Conservation (phyloP, 140 eudicot genomes). For the Oenanthe javanica region DNA sequence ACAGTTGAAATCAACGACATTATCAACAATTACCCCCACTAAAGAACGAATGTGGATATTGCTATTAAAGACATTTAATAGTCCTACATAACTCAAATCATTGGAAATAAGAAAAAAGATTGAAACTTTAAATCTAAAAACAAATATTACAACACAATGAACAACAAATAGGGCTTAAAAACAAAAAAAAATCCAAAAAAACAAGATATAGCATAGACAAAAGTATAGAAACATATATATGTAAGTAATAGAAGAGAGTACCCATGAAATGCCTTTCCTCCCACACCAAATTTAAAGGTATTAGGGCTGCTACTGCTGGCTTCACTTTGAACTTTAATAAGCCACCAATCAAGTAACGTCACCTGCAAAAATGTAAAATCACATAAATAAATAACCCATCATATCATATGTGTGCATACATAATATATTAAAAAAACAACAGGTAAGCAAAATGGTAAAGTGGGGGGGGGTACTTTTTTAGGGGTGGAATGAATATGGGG, state of each 20-base stretch:
- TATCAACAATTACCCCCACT: background rate
- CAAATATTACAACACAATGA: background rate
- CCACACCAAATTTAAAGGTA: background rate
- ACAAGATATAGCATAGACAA: background rate
- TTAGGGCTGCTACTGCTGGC: background rate
- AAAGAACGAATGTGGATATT: too few relatives aligned
- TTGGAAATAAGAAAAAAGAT: background rate
- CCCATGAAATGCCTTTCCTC: constrained; percentile 1
- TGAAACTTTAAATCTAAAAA: background rate
- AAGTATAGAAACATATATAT: background rate
- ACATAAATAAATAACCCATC: background rate
- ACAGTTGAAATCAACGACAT: background rate
- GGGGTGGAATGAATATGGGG: background rate
- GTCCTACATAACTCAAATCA: background rate
- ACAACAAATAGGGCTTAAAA: background rate
- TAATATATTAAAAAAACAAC: background rate
- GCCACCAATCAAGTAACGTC: constrained; percentile 2
- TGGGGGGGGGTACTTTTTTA: background rate
- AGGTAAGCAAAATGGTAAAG: background rate
- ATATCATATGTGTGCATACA: too few relatives aligned
- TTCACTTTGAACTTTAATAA: background rate
- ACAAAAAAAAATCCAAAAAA: background rate
- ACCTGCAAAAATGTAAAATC: background rate
- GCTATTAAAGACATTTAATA: background rate
- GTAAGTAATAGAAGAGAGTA: background rate